A percentile compares a stretch with the other conserved stretches of the same genome.
These are phyloP conservation scores for Arctostaphylos glauca DNA, from an alignment of 148 eudicot genomes.

Conservation along the genomic window DNA sequence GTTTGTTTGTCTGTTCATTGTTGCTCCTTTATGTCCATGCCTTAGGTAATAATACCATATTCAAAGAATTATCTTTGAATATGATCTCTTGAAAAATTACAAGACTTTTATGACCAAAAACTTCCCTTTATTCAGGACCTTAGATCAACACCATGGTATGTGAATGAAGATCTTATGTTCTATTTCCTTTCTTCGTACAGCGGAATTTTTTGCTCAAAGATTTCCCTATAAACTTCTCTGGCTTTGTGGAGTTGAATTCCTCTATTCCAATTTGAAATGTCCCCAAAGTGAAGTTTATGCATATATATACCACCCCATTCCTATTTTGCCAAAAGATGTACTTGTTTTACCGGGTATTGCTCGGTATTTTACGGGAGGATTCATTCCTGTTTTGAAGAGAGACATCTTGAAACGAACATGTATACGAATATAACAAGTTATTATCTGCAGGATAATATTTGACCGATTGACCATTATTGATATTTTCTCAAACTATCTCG, in stretches of 20 bases:
- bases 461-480: not conserved
- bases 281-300: not conserved
- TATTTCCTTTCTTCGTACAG: not conserved
- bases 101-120: not conserved
- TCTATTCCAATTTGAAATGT: not conserved
- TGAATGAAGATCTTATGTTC: not conserved
- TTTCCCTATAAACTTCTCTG: not conserved
- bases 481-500: not conserved
- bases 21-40: not conserved
- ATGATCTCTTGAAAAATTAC: not conserved
- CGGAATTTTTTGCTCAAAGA: not conserved
- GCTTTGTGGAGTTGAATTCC: slow-evolving; percentile 1
- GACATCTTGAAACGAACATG: too few relatives aligned
- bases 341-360: not conserved
- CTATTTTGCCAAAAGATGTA: not conserved
- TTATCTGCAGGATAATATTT: too few relatives aligned
- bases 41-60: not conserved
- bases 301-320: not conserved
- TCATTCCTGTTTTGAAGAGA: too few relatives aligned
- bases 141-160: not conserved
- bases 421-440: too few relatives aligned
- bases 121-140: not conserved
- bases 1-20: not conserved
- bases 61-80: not conserved
- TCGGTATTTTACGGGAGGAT: too few relatives aligned